Conservation (phyloP, 2,329 filamentous ascomycete genomes). For the Botrytis medusae region DNA sequence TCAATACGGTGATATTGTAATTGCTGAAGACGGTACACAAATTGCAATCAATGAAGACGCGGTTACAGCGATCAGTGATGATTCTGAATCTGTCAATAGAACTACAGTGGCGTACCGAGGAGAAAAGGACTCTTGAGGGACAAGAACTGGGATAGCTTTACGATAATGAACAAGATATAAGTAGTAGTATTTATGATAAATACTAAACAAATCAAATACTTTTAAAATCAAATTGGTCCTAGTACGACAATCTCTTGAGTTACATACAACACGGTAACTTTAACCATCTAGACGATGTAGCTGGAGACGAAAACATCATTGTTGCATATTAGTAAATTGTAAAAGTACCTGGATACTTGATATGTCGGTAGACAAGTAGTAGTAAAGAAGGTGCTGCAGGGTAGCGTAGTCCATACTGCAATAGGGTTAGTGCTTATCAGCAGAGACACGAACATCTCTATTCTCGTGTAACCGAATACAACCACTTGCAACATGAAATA, state of each 20-base stretch:
- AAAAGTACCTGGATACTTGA: neutral
- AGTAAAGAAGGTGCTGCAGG: neutral
- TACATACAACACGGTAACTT: neutral
- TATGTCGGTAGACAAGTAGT: neutral
- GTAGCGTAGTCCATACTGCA: neutral
- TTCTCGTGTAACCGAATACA: neutral
- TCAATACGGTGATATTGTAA: conserved; percentile 27
- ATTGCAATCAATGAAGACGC: conserved; percentile 28
- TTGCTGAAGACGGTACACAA: conserved; percentile 34
- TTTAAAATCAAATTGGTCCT: neutral
- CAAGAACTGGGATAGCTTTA: neutral
- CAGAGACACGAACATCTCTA: neutral
- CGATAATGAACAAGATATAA: neutral
- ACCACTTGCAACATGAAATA: neutral
- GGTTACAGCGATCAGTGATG: conserved; percentile 22
- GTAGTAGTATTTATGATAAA: neutral
- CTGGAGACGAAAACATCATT: neutral
- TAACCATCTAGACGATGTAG: neutral
- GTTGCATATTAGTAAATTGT: neutral
- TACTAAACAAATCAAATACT: neutral
- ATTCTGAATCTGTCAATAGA: conserved; percentile 7
- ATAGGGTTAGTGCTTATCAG: neutral
- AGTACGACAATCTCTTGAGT: neutral
- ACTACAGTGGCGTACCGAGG: conserved; percentile 6
- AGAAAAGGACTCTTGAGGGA: neutral